Evolutionary conservation across 2,329 filamentous ascomycete genomes (phyloP), one percentile per base, ranked within the genome.

Genomic region (Diplocarpon rosae): DNA sequence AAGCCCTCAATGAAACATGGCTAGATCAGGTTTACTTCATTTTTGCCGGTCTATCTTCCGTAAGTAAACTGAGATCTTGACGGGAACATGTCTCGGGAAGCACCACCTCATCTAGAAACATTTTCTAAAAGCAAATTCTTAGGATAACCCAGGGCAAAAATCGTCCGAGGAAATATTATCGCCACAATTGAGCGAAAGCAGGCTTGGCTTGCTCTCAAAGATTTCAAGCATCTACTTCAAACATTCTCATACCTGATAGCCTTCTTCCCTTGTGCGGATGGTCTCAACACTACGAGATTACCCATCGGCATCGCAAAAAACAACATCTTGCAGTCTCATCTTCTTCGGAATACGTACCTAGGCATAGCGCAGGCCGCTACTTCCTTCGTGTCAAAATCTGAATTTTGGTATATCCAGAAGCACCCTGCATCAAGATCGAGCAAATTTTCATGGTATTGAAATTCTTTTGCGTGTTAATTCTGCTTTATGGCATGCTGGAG

Each of bases 401-500:
- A 2, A 66, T 66, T 48, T 67, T 63, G 63, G 63, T 66, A 67
- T 35, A 60, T 67, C 29, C 65, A 67, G 46, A 57, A 56, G 24
- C 63, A 66, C 40, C 67, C 66, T 50, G 60, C 62, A 10, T 61
- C 66, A 31, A 55, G 20, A 67, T 65, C 0, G 67, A 67, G 42
- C 53, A 54, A 33, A 67, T 67, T 65, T 66, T 68, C 30, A 56
- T 67, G 39, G 47, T 66, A 31, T 66, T 63, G 2, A 67, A 66
- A 45, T 57, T 65, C 31, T 67, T 67, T 46, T 64, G 53, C 29
- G 61, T 66, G 5, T 54, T 68, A 8, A 66, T 67, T 33, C 62
- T 63, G 1, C 60, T 67, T 15, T 67, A 65, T 61, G 65, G 65
- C 0, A 64, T 67, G 63, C 30, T 67, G 3, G 65, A 64, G 5